Evolutionary conservation across 2,329 filamentous ascomycete species (phyloP).

Genomic region (Hirsutella thompsonii): DNA sequence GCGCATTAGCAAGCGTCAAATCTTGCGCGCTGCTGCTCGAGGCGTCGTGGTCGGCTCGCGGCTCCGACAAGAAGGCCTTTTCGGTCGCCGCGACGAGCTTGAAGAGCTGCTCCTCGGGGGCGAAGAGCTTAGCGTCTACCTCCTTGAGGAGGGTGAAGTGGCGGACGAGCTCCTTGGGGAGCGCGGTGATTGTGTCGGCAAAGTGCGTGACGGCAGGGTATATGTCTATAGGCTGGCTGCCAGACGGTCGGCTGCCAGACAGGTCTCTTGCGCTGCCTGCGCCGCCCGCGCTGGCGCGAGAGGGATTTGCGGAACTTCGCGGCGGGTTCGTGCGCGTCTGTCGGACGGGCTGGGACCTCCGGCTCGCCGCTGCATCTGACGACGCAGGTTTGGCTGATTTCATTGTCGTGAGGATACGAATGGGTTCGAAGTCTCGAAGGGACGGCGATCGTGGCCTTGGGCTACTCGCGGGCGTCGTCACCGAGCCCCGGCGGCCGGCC

Average conservation of each 20-base stretch:
- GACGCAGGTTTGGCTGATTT: conserved; percentile 39
- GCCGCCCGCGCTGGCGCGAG: conserved; percentile 25
- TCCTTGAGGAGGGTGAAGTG: conserved; percentile 95
- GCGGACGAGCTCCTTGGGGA: conserved; percentile 88
- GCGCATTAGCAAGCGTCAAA: conserved; percentile 35
- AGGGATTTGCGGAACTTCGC: conserved; percentile 35
- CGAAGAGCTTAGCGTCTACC: conserved; percentile 92
- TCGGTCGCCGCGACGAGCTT: conserved; percentile 57
- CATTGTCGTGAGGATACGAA: conserved; percentile 24
- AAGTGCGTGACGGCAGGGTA: conserved; percentile 62
- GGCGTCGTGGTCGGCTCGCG: conserved; percentile 30
- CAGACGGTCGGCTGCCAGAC: conserved; percentile 26
- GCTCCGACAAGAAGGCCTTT: conserved; percentile 33
- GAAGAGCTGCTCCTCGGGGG: conserved; percentile 70
- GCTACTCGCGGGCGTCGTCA: not conserved
- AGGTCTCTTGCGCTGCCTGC: conserved; percentile 26
- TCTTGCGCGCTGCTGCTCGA: conserved; percentile 26
- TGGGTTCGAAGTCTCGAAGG: not conserved
- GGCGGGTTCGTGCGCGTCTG: conserved; percentile 54
- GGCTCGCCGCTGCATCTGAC: conserved; percentile 32
- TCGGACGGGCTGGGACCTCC: conserved; percentile 50
- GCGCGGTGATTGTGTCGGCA: conserved; percentile 79
- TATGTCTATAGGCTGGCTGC: conserved; percentile 51
- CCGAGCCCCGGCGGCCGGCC: not conserved
- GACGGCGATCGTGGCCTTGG: not conserved